These are phyloP conservation scores for Agrostemma githago DNA, from an alignment of 148 eudicot genomes.

Conservation along the genomic window DNA sequence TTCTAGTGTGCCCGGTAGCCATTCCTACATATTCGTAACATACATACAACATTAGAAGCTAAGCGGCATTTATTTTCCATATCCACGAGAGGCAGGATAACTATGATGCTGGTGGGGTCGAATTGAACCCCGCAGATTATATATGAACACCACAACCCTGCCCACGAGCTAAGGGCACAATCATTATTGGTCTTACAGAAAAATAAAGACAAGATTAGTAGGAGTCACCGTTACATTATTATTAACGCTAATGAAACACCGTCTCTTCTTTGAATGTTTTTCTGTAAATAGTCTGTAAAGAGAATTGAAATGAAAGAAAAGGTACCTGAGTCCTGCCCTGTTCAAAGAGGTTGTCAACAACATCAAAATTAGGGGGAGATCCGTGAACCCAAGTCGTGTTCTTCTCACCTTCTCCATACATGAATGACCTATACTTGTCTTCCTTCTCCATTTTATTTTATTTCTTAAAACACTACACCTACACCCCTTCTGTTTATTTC, in stretches of 20 bases:
- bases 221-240: too few species aligned
- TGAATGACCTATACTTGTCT: slow-evolving; percentile 55
- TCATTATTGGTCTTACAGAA: too few species aligned
- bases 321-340: slow-evolving; percentile 68
- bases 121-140: too few species aligned
- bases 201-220: too few species aligned
- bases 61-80: too few species aligned
- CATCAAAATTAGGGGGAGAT: slow-evolving; percentile 63
- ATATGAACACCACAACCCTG: too few species aligned
- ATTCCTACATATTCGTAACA: slow-evolving; percentile 30
- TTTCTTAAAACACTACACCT: neutral
- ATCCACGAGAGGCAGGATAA: too few species aligned
- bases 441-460: slow-evolving; percentile 9
- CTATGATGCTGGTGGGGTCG: too few species aligned
- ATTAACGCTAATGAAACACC: too few species aligned
- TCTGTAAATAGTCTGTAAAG: neutral
- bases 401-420: slow-evolving; percentile 58
- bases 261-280: too few species aligned
- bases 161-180: too few species aligned
- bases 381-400: slow-evolving; percentile 57
- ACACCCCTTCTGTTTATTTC: neutral
- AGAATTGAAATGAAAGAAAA: neutral
- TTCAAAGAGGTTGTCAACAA: slow-evolving; percentile 67
- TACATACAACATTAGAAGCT: neutral
- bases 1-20: slow-evolving; percentile 74